phyloP scores from a whole-genome alignment of 106 monocot species.

The Dendrobium catenatum region DNA sequence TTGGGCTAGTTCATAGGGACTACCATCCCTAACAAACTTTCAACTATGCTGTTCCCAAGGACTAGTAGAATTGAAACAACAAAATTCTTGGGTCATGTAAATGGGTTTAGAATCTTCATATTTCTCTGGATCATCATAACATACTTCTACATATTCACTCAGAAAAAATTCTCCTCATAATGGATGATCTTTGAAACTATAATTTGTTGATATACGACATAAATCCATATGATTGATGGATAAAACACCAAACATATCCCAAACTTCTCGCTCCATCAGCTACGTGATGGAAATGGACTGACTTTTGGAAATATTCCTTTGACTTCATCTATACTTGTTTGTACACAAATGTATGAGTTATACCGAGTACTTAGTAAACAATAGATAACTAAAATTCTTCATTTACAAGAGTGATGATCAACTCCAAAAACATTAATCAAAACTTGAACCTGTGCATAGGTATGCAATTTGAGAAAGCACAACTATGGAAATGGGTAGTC shows the following conservation, averaged over 20 bases:
- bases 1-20: no score
- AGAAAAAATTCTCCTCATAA: constrained; percentile 12
- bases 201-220: background rate
- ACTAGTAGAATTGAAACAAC: no score
- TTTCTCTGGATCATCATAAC: background rate
- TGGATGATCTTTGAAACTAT: constrained; percentile 15
- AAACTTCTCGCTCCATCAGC: no score
- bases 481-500: background rate
- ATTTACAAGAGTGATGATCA: background rate
- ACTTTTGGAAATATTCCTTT: no score
- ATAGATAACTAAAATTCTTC: constrained; percentile 17
- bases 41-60: no score
- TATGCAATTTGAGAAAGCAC: background rate
- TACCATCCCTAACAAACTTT: no score
- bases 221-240: no score
- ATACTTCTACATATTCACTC: constrained; percentile 6
- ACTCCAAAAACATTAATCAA: background rate
- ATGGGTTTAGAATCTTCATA: no score
- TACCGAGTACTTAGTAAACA: constrained; percentile 18
- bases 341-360: constrained; percentile 17
- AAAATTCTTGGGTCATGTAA: no score
- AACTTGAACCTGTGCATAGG: background rate
- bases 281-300: no score
- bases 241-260: no score
- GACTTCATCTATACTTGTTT: no score